These are phyloP conservation scores for Debaryomyces maramus DNA, from an alignment of 805 yeast genomes.

Conservation along the genomic window DNA sequence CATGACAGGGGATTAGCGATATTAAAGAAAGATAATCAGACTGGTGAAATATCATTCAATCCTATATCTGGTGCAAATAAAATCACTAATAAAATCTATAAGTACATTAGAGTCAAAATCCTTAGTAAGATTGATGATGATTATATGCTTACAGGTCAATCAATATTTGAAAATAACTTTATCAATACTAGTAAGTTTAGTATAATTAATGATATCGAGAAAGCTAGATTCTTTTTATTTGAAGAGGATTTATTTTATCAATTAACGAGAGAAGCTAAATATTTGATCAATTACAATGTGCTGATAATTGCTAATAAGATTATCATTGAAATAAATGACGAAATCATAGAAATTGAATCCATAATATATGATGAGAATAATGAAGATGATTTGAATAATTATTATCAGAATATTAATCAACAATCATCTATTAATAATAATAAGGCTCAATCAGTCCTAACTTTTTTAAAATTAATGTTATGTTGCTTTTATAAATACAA, in stretches of 20 bases:
- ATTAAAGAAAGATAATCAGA: conserved; percentile 47
- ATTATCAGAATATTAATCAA: conserved; percentile 29
- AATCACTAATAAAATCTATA: conserved; percentile 37
- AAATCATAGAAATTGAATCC: conserved; percentile 70
- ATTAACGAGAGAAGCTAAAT: conserved; percentile 71
- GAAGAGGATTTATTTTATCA: conserved; percentile 88
- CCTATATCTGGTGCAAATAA: conserved; percentile 33
- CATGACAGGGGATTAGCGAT: conserved; percentile 76
- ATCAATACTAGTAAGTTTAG: conserved; percentile 14
- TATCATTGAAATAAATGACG: conserved; percentile 62
- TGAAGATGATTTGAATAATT: conserved; percentile 35
- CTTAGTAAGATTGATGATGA: conserved; percentile 56
- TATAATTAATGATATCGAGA: conserved; percentile 55
- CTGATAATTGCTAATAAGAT: conserved; percentile 63
- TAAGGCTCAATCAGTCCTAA: conserved; percentile 55
- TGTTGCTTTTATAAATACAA: conserved; percentile 56
- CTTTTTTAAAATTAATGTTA: conserved; percentile 58
- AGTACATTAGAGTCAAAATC: conserved; percentile 59
- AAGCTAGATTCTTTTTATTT: conserved; percentile 72
- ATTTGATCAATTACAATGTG: conserved; percentile 68
- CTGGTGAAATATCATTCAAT: conserved; percentile 34
- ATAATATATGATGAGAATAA: conserved; percentile 44
- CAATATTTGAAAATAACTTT: conserved; percentile 30
- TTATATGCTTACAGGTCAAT: conserved; percentile 58
- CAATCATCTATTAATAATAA: conserved; percentile 32